Base-by-base conservation (phyloP, 164 flowering plant species). In the Cinnamomum chago region DNA sequence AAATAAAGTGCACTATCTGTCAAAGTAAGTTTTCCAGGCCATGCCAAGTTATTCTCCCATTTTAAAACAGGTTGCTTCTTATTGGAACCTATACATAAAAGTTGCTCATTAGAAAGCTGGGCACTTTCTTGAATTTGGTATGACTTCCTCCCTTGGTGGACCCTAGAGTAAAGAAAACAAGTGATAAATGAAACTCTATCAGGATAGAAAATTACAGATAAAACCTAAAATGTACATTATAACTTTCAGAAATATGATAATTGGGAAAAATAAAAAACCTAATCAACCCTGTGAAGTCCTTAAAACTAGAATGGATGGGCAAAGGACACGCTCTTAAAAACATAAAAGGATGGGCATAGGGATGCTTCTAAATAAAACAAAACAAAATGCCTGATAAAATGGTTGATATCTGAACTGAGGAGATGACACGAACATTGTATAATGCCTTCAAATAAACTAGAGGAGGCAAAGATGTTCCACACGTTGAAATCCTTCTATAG, bases 1-100 rank as follows among this genome's bases (percentile, higher is more conserved):
- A 93, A 95, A 81, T 95, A 92, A 72, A 95, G 89, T 58, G 98
- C 96, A 72, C 76, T 86, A 75, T 93, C 89, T 14, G 99, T 95
- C 76, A 95, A 83, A 68, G 86, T 93, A 72, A 92, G 83, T 73
- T 90, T 93, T 80, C 99, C 99, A 22, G 99, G 99, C 98, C 96
- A 93, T 67, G 92, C 93, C 75, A 89, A 81, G 84, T 92, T 93
- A 67, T 92, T 88, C 76, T 90, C 92, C 99, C 99, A 95, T 85
- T 86, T 93, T 27, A 95, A 73, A 70, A 95, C 98, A 74, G 98
- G 97, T 65, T 81, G 87, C 84, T 90, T 93, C 80, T 82, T 84
- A 84, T 91, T 87, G 67, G 95, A 90, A 79, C 87, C 96, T 76
- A 90, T 74, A 79, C 98, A 93, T 68, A 95, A 73, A 76, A 95